These are phyloP conservation scores for Salix koriyanagi DNA, from an alignment of 345 rosid genomes.

Conservation along the genomic window DNA sequence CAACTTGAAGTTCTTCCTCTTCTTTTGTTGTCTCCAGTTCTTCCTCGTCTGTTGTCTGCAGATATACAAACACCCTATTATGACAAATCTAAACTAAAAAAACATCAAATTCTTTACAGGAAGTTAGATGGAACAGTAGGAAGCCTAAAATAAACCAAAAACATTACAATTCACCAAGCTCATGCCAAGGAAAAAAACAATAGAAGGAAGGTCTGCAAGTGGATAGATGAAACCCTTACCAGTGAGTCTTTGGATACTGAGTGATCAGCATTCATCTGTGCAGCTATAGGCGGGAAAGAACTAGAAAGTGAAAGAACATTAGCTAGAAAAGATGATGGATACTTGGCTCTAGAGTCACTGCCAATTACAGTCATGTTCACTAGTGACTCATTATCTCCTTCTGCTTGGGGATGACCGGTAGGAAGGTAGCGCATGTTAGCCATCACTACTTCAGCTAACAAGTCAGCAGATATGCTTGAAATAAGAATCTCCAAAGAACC, in stretches of 20 bases:
- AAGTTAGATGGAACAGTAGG: constrained; percentile 5
- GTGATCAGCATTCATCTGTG: constrained; percentile 36
- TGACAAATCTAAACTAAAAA: background rate
- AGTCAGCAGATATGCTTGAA: constrained; percentile 85
- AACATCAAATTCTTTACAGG: background rate
- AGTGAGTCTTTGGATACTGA: constrained; percentile 34
- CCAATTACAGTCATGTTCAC: constrained; percentile 62
- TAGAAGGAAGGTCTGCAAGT: background rate
- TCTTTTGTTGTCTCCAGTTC: constrained; percentile 37
- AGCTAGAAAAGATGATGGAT: constrained; percentile 66
- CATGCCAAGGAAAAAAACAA: background rate
- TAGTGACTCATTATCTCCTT: constrained; percentile 54
- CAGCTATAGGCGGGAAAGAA: constrained; percentile 70
- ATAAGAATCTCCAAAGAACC: constrained; percentile 84
- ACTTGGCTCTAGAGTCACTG: constrained; percentile 58
- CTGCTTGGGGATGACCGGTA: constrained; percentile 36
- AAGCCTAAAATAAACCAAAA: background rate
- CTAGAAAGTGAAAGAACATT: constrained; percentile 73
- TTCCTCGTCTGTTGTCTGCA: constrained; percentile 45
- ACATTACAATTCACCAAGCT: background rate
- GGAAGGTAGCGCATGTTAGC: constrained; percentile 87
- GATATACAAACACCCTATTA: constrained; percentile 15
- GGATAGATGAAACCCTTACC: constrained; percentile 21
- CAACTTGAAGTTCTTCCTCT: constrained; percentile 42
- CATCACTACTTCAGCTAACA: constrained; percentile 95